phyloP scores from a whole-genome alignment of 148 eudicot genomes.

The Linanthus parryae region DNA sequence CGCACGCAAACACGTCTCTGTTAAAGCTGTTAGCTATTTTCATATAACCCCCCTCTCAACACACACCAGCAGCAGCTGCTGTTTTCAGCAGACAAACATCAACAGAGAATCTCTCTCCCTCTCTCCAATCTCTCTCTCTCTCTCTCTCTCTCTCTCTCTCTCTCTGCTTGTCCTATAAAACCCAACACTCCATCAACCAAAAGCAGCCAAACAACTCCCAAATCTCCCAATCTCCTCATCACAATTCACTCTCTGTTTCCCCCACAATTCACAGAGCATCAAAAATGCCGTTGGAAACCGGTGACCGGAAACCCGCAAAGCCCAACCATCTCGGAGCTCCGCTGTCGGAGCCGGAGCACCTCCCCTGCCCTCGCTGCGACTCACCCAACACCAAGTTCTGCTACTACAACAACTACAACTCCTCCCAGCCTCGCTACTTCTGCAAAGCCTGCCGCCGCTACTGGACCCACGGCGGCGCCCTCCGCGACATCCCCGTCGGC shows the following conservation, averaged over 20 bases:
- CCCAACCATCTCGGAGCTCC: neutral
- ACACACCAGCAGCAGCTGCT: too few relatives aligned
- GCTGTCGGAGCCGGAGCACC: neutral
- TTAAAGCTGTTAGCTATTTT: too few relatives aligned
- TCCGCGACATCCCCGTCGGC: slow-evolving; percentile 41
- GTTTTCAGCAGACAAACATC: too few relatives aligned
- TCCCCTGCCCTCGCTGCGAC: neutral
- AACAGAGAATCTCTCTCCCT: too few relatives aligned
- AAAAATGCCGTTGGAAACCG: neutral
- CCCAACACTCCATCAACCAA: neutral
- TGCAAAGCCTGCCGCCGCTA: slow-evolving; percentile 43
- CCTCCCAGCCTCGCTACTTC: slow-evolving; percentile 12
- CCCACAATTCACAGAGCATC: too few relatives aligned
- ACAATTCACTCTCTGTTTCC: too few relatives aligned
- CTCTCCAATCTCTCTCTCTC: too few relatives aligned
- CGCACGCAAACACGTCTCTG: too few relatives aligned
- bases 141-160: neutral
- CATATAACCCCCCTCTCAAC: too few relatives aligned
- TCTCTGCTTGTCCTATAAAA: neutral
- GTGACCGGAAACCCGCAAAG: neutral
- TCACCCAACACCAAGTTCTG: neutral
- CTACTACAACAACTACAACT: slow-evolving; percentile 2
- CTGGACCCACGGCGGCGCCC: slow-evolving; percentile 54
- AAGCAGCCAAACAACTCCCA: neutral
- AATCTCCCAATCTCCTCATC: too few relatives aligned